Conservation (phyloP, 2,329 filamentous ascomycete genomes). For the Lasiodiplodia sp. region DNA sequence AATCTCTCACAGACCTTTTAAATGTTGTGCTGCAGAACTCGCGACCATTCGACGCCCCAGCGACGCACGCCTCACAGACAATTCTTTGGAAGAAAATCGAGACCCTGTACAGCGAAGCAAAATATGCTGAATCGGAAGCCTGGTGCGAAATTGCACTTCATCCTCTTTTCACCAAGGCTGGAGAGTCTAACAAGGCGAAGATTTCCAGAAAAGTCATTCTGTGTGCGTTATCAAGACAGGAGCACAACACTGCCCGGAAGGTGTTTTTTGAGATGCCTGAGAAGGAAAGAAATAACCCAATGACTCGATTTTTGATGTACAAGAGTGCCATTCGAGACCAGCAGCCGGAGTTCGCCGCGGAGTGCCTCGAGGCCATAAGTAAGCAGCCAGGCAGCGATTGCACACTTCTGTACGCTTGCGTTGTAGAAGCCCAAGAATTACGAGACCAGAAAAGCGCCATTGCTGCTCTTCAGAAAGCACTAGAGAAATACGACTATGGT, state of each 20-base stretch:
- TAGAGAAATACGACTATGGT: constrained; percentile 62
- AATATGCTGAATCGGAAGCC: constrained; percentile 63
- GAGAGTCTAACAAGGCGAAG: constrained; percentile 71
- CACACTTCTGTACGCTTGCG: constrained; percentile 79
- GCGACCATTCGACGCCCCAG: constrained; percentile 61
- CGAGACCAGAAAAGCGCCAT: constrained; percentile 69
- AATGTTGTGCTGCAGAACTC: background rate
- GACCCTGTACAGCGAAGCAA: constrained; percentile 59
- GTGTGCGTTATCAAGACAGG: constrained; percentile 68
- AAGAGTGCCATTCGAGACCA: constrained; percentile 69
- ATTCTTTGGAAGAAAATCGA: constrained; percentile 85
- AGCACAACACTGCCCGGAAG: constrained; percentile 62
- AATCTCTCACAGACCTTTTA: background rate
- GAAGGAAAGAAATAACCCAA: constrained; percentile 64
- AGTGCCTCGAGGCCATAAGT: constrained; percentile 69
- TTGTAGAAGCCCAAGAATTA: constrained; percentile 74
- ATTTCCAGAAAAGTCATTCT: constrained; percentile 75
- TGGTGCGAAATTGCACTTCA: constrained; percentile 80
- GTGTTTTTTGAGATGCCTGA: constrained; percentile 68
- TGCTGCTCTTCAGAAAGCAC: constrained; percentile 65
- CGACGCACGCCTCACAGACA: constrained; percentile 72
- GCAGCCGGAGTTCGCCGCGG: constrained; percentile 65
- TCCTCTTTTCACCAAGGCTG: constrained; percentile 69
- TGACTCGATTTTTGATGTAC: constrained; percentile 78
- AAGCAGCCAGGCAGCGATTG: constrained; percentile 60